Base-by-base conservation (phyloP, 306 rosid genomes). In the Pachyrhizus erosus region DNA sequence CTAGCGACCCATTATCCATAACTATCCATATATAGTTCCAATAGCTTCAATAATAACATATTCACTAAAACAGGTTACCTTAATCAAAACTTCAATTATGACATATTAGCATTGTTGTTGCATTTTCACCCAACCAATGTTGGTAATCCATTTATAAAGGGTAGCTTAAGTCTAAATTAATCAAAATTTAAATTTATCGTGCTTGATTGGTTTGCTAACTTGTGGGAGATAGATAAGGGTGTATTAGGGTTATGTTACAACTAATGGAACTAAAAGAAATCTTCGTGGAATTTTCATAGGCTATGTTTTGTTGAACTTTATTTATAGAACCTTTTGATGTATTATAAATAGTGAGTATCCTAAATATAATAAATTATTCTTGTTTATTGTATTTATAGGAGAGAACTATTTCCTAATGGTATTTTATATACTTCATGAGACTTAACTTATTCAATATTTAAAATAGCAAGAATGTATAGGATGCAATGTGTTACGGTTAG, bases 391-490 rank as follows among this genome's bases (percentile, higher is more conserved):
- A 10, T 82, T 1, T 39, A 69, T 79, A 91, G 97, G 91, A 93
- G 97, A 46, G 97, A 93, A 76, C 83, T 82, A 24, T 79, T 86
- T 31, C 96, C 89, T 0, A 90, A 88, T 82, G 96, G 94, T 48
- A 78, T 93, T 75, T 71, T 93, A 31, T 91, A 93, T 77, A 92
- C 94, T 9, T 93, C 97, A 17, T 49, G 76, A 12, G 92, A 91
- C 0, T 83, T 91, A 0, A 94, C 91, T 85, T 93, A 93, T 86
- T 93, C 97, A 6, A 73, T 93, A 20, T 93, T 93, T 54, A 93
- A 91, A 85, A 92, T 90, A 1, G 97, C 92, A 7, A 75, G 89
- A 80, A 88, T 93, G 94, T 93, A 90, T 70, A 67, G 94, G 85
- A 93, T 93, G 96, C 89, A 93, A 0, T 89, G 93, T 10, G 89